Evolutionary conservation across 2,329 filamentous ascomycete species (phyloP).

Genomic region (Alternaria sp.): DNA sequence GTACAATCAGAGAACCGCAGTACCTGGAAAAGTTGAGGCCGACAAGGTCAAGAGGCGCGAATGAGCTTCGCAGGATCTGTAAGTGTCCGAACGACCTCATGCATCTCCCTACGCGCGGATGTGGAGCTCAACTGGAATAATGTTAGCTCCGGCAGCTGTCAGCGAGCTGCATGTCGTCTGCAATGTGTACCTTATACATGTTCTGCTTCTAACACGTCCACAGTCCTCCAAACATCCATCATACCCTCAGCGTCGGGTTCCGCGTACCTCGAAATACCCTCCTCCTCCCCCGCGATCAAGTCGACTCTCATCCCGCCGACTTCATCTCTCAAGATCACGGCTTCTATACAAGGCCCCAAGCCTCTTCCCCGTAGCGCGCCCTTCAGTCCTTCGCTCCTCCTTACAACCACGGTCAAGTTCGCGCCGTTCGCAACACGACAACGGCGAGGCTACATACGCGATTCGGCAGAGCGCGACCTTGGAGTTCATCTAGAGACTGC

Average conservation of each 20-base stretch:
- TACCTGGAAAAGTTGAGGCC: conserved; percentile 56
- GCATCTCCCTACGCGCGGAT: background rate
- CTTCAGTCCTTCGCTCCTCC: conserved; percentile 89
- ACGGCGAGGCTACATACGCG: conserved; percentile 83
- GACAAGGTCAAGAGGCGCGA: conserved; percentile 65
- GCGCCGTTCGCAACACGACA: conserved; percentile 88
- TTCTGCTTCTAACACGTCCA: conserved; percentile 17
- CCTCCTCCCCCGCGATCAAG: conserved; percentile 47
- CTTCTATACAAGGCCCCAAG: conserved; percentile 90
- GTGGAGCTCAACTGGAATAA: background rate
- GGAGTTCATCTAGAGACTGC: conserved; percentile 91
- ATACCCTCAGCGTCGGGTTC: conserved; percentile 94
- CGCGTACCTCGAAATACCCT: conserved; percentile 74
- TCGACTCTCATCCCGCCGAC: conserved; percentile 59
- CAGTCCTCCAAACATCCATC: conserved; percentile 88
- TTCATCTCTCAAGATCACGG: conserved; percentile 85
- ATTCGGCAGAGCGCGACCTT: conserved; percentile 85
- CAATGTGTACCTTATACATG: background rate
- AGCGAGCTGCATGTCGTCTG: background rate
- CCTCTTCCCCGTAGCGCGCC: conserved; percentile 87
- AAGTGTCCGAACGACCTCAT: conserved; percentile 47
- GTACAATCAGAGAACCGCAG: conserved; percentile 55
- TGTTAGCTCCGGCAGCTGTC: background rate
- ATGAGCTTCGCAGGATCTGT: conserved; percentile 87
- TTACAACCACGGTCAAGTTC: conserved; percentile 95